Evolutionary conservation across 495 filamentous ascomycete genomes (phyloP), one percentile per base, ranked within the genome.

Genomic region (Aspergillus sclerotioniger): DNA sequence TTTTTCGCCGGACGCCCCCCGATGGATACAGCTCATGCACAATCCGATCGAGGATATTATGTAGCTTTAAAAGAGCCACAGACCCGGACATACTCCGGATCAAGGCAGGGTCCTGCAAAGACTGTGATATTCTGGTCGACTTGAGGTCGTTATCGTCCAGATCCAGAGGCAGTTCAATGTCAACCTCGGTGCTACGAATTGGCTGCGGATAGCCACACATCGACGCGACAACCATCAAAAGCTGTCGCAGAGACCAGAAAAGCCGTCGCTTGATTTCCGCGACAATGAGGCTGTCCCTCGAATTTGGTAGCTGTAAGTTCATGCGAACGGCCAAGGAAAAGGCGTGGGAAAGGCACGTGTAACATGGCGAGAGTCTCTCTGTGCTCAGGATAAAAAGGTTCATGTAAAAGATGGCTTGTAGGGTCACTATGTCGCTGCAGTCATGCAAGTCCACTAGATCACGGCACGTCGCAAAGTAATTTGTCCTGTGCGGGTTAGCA

Each of bases 341-440:
- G n/a, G 53, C 44, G 16, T 60, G 53, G 20, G 53, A 56, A 5
- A 60, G 47, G 19, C 41, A 55, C 9, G 58, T 52, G 19, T 56
- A 60, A n/a, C 47, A 37, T 8, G 48, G 49, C 3, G 33, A 46
- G 10, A 56, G 10, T 8, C 58, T 43, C 9, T 37, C 48, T 0
- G 58, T 56, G 41, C 47, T 51, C n/a, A 56, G 17, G 6, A 56
- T 46, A 28, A 56, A 52, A 1, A 60, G 37, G 44, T 60, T 53
- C 58, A 60, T 56, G 25, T 56, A 60, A 16, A 60, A 51, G 25
- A 60, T 60, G n/a, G 58, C 41, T 35, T 60, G 58, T 8, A 60
- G 47, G 3, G 46, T 56, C 8, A 56, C 39, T 16, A 56, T 17
- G 37, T 60, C 53, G 12, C 29, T 37, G 39, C 58, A 60, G 19